Conservation (phyloP, 805 yeast species). For the Ascoidea asiatica region DNA sequence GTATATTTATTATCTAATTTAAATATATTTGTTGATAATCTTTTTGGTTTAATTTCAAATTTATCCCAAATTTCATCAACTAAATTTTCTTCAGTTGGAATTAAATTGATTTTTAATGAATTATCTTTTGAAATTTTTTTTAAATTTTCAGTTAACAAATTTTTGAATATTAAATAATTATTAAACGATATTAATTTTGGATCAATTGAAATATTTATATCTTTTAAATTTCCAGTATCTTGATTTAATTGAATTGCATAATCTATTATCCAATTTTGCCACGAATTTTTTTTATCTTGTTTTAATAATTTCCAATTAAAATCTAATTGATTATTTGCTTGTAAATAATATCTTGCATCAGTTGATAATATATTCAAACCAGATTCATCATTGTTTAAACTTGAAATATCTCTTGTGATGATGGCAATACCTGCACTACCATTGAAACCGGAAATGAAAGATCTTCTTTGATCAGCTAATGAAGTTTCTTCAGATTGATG, state of each 20-base stretch:
- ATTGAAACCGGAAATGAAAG: constrained; percentile 74
- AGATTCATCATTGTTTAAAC: constrained; percentile 26
- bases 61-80: constrained; percentile 63
- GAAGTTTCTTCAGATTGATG: constrained; percentile 89
- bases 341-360: constrained; percentile 89
- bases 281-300: constrained; percentile 64
- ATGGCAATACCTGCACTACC: constrained; percentile 92
- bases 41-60: constrained; percentile 50
- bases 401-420: constrained; percentile 38
- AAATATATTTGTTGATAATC: constrained; percentile 36
- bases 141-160: constrained; percentile 16
- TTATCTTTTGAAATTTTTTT: constrained; percentile 9
- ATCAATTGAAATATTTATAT: constrained; percentile 65
- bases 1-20: constrained; percentile 38
- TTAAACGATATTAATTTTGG: constrained; percentile 54
- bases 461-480: constrained; percentile 67
- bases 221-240: constrained; percentile 26
- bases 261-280: constrained; percentile 69
- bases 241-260: constrained; percentile 32
- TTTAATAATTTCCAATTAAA: constrained; percentile 67
- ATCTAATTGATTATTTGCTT: constrained; percentile 77
- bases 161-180: constrained; percentile 17
- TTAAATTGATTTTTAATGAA: constrained; percentile 27
- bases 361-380: constrained; percentile 78
- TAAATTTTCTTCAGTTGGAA: constrained; percentile 47